Evolutionary conservation across 2,329 filamentous ascomycete species (phyloP).

Genomic region (Alternaria conjuncta): DNA sequence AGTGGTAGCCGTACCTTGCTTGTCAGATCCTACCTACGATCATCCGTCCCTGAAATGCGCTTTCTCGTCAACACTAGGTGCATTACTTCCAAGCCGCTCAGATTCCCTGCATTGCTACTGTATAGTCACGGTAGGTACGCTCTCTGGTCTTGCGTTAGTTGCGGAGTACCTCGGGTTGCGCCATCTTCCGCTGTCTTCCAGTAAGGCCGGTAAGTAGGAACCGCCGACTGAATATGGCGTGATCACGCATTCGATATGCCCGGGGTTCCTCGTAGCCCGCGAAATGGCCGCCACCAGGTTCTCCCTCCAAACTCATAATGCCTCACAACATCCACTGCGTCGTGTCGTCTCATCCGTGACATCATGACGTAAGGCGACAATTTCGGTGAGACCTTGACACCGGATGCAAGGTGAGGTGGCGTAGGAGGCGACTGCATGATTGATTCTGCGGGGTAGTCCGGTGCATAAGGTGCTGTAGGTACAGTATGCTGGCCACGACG

Average conservation of each 20-base stretch:
- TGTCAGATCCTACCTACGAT: not conserved
- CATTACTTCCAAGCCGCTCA: not conserved
- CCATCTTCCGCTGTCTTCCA: constrained; percentile 6
- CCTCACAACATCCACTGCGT: not conserved
- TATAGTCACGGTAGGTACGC: not conserved
- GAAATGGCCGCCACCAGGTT: not conserved
- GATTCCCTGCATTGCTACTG: not conserved
- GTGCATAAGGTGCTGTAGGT: not conserved
- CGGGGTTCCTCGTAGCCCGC: constrained; percentile 1
- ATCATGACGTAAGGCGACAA: not conserved
- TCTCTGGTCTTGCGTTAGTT: not conserved
- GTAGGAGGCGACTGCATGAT: constrained; percentile 5
- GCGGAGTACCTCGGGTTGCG: constrained; percentile 7
- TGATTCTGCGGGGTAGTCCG: constrained; percentile 8
- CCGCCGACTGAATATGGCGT: constrained; percentile 2
- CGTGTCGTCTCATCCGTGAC: not conserved
- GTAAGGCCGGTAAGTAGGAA: not conserved
- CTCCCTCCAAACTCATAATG: not conserved
- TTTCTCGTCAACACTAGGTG: not conserved
- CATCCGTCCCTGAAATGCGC: not conserved
- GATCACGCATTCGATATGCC: constrained; percentile 3
- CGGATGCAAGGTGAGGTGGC: constrained; percentile 15
- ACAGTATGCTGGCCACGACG: not conserved
- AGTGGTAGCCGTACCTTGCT: not conserved
- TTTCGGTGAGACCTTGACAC: not conserved